These are phyloP conservation scores for Tylopilus sp. DNA, from an alignment of 768 basidiomycete species.

Conservation along the genomic window DNA sequence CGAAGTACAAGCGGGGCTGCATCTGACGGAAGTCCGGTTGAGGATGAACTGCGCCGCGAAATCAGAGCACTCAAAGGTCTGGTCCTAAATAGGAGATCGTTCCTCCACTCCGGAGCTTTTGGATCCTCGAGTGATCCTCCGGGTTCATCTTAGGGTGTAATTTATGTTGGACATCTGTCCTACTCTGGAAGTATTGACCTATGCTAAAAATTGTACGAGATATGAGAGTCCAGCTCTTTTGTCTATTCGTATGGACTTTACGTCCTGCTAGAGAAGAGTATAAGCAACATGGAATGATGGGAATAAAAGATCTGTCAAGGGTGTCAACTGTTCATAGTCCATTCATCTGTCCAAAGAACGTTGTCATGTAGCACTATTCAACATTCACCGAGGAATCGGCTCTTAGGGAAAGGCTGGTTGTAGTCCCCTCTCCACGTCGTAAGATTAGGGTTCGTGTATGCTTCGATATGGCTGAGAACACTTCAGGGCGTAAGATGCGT, in stretches of 20 bases:
- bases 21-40: conserved; percentile 27
- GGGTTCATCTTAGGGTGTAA: background rate
- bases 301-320: background rate
- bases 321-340: background rate
- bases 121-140: conserved; percentile 6
- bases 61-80: conserved; percentile 77
- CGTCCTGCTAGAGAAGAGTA: background rate
- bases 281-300: background rate
- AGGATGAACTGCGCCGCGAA: conserved; percentile 70
- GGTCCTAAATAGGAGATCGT: conserved; percentile 64
- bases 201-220: background rate
- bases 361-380: conserved; percentile 14
- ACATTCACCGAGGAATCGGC: conserved; percentile 42
- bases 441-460: conserved; percentile 61
- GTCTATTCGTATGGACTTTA: background rate
- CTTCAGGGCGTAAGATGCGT: background rate
- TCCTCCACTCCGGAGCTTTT: conserved; percentile 9
- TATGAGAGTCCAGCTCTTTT: background rate
- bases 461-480: conserved; percentile 51
- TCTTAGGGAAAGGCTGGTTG: conserved; percentile 48
- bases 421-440: conserved; percentile 45
- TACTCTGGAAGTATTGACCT: background rate
- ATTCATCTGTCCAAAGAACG: background rate
- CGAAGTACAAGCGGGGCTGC: conserved; percentile 18
- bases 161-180: background rate